Evolutionary conservation across 257 asterid species (phyloP).

Genomic region (Perilla frutescens): DNA sequence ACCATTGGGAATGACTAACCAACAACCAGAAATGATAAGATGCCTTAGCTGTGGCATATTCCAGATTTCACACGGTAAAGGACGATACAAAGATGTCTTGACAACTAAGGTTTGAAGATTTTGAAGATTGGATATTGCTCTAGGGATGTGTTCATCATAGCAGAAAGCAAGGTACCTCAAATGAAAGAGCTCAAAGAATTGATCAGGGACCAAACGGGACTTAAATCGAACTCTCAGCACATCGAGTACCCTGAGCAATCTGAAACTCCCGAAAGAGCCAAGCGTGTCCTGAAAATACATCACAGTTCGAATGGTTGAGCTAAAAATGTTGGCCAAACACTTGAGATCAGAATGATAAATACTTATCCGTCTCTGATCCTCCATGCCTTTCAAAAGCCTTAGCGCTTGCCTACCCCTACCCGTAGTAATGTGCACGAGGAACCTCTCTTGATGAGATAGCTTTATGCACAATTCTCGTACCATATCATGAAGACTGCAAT

Average conservation of each 20-base stretch:
- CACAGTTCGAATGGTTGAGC: not conserved
- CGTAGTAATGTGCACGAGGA: not conserved
- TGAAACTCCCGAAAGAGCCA: not conserved
- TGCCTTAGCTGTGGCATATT: slow-evolving; percentile 27
- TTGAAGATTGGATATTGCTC: slow-evolving; percentile 18
- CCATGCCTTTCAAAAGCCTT: not conserved
- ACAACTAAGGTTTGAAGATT: slow-evolving; percentile 25
- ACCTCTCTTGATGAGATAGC: not conserved
- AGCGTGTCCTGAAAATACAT: not conserved
- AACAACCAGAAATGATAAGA: not conserved
- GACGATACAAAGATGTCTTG: not conserved
- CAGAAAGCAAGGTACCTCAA: slow-evolving; percentile 25
- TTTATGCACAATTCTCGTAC: slow-evolving; percentile 30
- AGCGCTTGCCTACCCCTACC: not conserved
- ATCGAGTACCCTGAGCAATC: slow-evolving; percentile 20
- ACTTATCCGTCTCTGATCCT: not conserved
- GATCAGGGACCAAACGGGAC: not conserved
- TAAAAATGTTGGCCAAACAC: not conserved
- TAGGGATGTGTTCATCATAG: not conserved
- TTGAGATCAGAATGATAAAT: not conserved
- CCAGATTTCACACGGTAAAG: slow-evolving; percentile 22
- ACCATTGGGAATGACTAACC: not conserved
- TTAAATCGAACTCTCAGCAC: not conserved
- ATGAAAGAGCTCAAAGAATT: slow-evolving; percentile 19
- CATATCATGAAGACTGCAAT: slow-evolving; percentile 24